These are phyloP conservation scores for Asterophora parasitica DNA, from an alignment of 768 basidiomycete genomes.

Conservation along the genomic window DNA sequence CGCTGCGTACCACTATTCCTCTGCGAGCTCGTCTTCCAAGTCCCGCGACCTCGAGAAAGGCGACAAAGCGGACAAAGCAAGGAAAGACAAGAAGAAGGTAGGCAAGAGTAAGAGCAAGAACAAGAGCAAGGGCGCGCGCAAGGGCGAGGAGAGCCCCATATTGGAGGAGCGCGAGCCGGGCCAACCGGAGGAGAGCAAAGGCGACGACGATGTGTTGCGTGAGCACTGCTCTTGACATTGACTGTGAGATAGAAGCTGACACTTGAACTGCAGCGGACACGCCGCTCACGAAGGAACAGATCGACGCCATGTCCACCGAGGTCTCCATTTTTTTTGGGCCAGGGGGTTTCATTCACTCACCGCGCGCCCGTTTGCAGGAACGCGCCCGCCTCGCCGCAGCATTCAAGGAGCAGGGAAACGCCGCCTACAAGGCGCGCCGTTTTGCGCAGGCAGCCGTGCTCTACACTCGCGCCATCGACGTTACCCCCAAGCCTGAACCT, in stretches of 20 bases:
- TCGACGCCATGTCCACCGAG: conserved; percentile 54
- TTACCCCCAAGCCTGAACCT: conserved; percentile 77
- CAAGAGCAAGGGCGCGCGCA: conserved; percentile 38
- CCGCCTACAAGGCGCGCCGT: conserved; percentile 59
- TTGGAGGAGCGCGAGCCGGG: conserved; percentile 60
- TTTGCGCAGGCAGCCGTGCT: conserved; percentile 55
- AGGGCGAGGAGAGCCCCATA: conserved; percentile 56
- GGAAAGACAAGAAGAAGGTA: conserved; percentile 41
- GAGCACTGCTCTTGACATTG: too few relatives aligned
- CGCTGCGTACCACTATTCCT: conserved; percentile 45
- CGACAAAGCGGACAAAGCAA: conserved; percentile 40
- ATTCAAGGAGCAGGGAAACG: conserved; percentile 70
- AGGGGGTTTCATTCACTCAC: too few relatives aligned
- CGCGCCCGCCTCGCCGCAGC: conserved; percentile 55
- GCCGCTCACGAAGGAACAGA: conserved; percentile 47
- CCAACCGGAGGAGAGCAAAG: conserved; percentile 30
- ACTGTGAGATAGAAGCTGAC: neutral
- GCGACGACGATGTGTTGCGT: conserved; percentile 28
- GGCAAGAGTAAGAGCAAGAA: conserved; percentile 54
- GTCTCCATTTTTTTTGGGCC: conserved; percentile 31
- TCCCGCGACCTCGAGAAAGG: conserved; percentile 22
- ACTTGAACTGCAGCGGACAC: conserved; percentile 28
- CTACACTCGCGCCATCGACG: conserved; percentile 72
- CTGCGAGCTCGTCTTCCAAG: conserved; percentile 49
- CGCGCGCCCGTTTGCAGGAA: conserved; percentile 45